A percentile compares a stretch with the other conserved stretches of the same genome.
These are phyloP conservation scores for Radiomyces spectabilis DNA, from an alignment of 192 early-diverging fungal genomes.

Conservation along the genomic window DNA sequence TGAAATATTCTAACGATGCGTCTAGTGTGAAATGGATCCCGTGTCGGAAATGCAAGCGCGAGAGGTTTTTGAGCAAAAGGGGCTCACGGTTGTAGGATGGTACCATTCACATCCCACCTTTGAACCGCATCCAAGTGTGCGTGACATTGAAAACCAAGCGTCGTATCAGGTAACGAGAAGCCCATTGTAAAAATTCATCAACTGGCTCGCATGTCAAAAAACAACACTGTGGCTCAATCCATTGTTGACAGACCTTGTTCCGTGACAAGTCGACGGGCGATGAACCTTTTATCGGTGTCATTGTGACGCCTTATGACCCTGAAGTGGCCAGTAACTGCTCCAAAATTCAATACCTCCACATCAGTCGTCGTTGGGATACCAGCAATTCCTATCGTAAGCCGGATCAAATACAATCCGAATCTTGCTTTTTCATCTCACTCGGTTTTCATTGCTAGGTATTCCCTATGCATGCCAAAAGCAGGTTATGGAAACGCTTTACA, in stretches of 20 bases:
- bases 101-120: conserved; percentile 97
- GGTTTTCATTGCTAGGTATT: conserved; percentile 23
- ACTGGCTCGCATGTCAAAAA: too few relatives aligned
- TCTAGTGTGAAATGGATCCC: conserved; percentile 95
- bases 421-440: conserved; percentile 1
- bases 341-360: conserved; percentile 46
- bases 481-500: conserved; percentile 32
- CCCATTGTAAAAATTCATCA: neutral
- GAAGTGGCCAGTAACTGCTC: conserved; percentile 41
- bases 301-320: conserved; percentile 76
- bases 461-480: conserved; percentile 43
- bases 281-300: conserved; percentile 85
- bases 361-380: conserved; percentile 42
- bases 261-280: conserved; percentile 42
- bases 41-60: conserved; percentile 80
- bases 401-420: conserved; percentile 16
- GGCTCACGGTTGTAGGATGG: conserved; percentile 80
- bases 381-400: conserved; percentile 45
- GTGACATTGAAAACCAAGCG: conserved; percentile 88
- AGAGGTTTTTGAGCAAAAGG: conserved; percentile 57
- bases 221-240: neutral
- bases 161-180: conserved; percentile 62
- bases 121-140: conserved; percentile 79
- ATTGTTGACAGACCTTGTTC: conserved; percentile 43
- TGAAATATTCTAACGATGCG: too few relatives aligned